Evolutionary conservation across 2,329 filamentous ascomycete species (phyloP).

Genomic region (Didymella exigua): DNA sequence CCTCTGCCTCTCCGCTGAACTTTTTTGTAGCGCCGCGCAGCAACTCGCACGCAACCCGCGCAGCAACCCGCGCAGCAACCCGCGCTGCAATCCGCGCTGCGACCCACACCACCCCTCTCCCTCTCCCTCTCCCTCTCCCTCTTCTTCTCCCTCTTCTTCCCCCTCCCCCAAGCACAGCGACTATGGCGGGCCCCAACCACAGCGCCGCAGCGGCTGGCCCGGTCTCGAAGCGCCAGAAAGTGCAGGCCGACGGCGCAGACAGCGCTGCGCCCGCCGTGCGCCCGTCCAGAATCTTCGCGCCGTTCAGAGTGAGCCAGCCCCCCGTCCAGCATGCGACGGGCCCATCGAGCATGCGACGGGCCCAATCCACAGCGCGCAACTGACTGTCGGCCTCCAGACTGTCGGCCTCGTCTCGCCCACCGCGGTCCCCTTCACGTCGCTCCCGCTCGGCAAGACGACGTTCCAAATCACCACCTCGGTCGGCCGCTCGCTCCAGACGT

Average conservation of each 20-base stretch:
- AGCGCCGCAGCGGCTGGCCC: slow-evolving; percentile 51
- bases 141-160: no score
- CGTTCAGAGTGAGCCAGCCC: slow-evolving; percentile 73
- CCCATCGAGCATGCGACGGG: no score
- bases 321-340: background rate
- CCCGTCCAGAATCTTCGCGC: slow-evolving; percentile 84
- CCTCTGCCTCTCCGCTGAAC: slow-evolving; percentile 2
- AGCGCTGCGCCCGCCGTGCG: slow-evolving; percentile 49
- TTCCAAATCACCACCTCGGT: slow-evolving; percentile 98
- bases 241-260: slow-evolving; percentile 44
- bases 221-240: slow-evolving; percentile 68
- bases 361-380: background rate
- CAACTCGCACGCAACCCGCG: slow-evolving; percentile 1
- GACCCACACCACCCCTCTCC: no score
- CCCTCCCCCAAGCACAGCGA: slow-evolving; percentile 1
- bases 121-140: no score
- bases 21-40: slow-evolving; percentile 5
- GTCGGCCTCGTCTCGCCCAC: slow-evolving; percentile 93
- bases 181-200: slow-evolving; percentile 59
- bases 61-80: background rate
- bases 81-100: no score
- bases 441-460: slow-evolving; percentile 88
- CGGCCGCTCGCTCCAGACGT: slow-evolving; percentile 88
- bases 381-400: slow-evolving; percentile 67
- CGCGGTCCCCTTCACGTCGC: slow-evolving; percentile 83